Conservation (phyloP, 2,329 filamentous ascomycete species). For the Ascochyta koolunga region DNA sequence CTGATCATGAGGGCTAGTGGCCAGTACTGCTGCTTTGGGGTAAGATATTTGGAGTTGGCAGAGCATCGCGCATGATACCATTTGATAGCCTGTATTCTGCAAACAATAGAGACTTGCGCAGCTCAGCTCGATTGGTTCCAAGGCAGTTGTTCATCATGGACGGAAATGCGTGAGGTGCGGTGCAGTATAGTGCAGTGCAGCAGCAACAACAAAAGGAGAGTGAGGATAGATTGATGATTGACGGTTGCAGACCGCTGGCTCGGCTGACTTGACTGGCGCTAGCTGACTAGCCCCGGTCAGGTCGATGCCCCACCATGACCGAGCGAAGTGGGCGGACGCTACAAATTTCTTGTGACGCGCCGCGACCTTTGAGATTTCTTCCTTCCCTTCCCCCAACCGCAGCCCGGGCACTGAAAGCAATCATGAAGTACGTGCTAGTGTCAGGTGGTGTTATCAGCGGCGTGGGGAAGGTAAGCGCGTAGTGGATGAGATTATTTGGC, state of each 20-base stretch:
- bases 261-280: constrained; percentile 14
- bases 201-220: too few relatives aligned
- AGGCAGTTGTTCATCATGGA: background rate
- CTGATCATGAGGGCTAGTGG: constrained; percentile 31
- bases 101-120: constrained; percentile 17
- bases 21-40: constrained; percentile 25
- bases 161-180: background rate
- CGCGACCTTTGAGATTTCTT: constrained; percentile 41
- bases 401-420: constrained; percentile 52
- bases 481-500: constrained; percentile 11
- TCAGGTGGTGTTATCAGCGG: constrained; percentile 66
- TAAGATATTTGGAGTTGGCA: constrained; percentile 40
- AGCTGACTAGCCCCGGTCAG: background rate
- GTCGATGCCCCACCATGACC: constrained; percentile 6
- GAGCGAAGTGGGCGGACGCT: constrained; percentile 20
- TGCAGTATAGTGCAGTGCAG: too few relatives aligned
- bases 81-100: constrained; percentile 39
- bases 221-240: constrained; percentile 1
- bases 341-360: constrained; percentile 42
- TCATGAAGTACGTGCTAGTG: constrained; percentile 83
- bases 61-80: constrained; percentile 46
- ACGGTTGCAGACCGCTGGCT: constrained; percentile 6
- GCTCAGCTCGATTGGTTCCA: too few relatives aligned
- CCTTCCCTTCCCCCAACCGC: constrained; percentile 50
- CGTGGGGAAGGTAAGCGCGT: constrained; percentile 55